Conservation (phyloP, 129 eudicot genomes). For the Flaveria robusta region DNA sequence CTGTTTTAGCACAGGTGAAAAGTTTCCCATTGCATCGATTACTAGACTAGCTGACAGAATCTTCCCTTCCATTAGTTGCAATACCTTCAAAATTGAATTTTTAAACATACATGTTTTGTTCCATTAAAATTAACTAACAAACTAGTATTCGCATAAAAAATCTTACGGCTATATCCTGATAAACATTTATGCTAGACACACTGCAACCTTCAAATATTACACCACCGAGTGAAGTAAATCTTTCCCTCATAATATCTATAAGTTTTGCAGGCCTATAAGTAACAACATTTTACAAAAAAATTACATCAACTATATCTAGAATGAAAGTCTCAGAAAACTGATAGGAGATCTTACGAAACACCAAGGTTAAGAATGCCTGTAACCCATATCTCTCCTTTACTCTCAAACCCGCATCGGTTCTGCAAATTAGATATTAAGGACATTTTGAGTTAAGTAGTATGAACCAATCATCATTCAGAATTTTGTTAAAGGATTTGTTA, state of each 20-base stretch:
- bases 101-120: not conserved
- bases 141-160: conserved; percentile 24
- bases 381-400: conserved; percentile 97
- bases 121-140: not conserved
- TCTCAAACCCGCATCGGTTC: conserved; percentile 99
- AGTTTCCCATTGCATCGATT: conserved; percentile 98
- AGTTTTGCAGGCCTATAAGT: conserved; percentile 79
- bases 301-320: not conserved
- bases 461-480: not conserved
- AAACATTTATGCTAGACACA: conserved; percentile 64
- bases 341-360: conserved; percentile 62
- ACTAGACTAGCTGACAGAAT: conserved; percentile 70
- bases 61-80: conserved; percentile 69
- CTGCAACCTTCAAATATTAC: conserved; percentile 75
- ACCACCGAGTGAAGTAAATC: conserved; percentile 72
- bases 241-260: conserved; percentile 68
- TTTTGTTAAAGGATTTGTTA: conserved; percentile 33
- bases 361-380: conserved; percentile 91
- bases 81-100: conserved; percentile 45
- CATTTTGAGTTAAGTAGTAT: not conserved
- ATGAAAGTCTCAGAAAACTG: not conserved
- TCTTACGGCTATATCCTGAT: conserved; percentile 83
- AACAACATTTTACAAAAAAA: not conserved
- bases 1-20: conserved; percentile 92
- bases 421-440: conserved; percentile 36